Base-by-base conservation (phyloP, 805 yeast species). In the Metschnikowia dekortorum region DNA sequence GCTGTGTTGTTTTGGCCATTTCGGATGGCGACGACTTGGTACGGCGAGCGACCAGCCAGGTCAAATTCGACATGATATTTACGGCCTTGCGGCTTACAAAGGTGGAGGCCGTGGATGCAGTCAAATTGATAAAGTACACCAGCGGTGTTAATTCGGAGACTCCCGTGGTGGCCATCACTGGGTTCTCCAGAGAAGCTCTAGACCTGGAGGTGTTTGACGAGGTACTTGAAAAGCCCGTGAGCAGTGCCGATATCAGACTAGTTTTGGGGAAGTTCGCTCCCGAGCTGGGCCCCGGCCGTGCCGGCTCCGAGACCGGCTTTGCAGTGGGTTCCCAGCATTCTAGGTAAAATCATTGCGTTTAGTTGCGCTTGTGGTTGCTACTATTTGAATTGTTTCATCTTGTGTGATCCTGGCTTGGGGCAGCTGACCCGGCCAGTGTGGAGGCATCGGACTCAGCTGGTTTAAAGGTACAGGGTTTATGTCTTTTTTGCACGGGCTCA, bases 1-100 rank as follows among this genome's bases (percentile, higher is more conserved):
- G 95, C 0, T 89, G 96, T 68, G 81, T 84, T 10, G 96, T 89
- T 8, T 87, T 88, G 4, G 74, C 87, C 2, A 86, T 88, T 6
- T 73, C 83, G 0, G 83, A 83, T 51, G 96, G 96, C 1, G 92
- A 89, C 53, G 97, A 90, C 53, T 73, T 90, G 52, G 79, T 90
- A 11, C 76, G 94, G 52, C 71, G 94, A 49, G 89, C 89, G 6
- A 86, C 96, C 0, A 87, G 95, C 35, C 84, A 84, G 47, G 87
- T 89, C 16, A 85, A 82, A 61, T 92, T 89, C 70, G 97, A 91
- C 67, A 57, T 90, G 38, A 89, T 91, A 30, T 74, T 91, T 52
- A 83, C 94, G 0, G 94, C 92, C 2, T 73, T 86, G 48, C 80
- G 80, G 56, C 70, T 87, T 22, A 80, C 87, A 13, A 84, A 83